Evolutionary conservation across 2,329 filamentous ascomycete species (phyloP).

Genomic region (Seiridium unicorne): DNA sequence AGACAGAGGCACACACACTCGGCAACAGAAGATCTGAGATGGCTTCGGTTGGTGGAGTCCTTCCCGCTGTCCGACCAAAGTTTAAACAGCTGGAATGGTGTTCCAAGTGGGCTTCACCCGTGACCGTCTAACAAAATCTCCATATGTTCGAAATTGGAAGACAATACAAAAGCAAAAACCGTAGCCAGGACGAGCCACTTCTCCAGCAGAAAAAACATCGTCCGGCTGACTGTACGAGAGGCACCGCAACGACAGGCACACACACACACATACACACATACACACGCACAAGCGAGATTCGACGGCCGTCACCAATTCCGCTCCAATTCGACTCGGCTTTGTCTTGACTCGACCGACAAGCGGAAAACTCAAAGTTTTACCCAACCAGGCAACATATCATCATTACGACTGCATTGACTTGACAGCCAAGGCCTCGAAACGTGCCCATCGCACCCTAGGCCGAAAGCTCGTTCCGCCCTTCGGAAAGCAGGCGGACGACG

Average conservation of each 20-base stretch:
- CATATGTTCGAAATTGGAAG: neutral
- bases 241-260: neutral
- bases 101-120: conserved; percentile 5
- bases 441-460: neutral
- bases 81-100: neutral
- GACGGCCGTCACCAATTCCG: too few species aligned
- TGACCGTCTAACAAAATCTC: neutral
- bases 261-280: too few species aligned
- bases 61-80: conserved; percentile 1
- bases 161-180: neutral
- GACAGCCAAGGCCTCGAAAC: neutral
- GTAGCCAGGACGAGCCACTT: neutral
- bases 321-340: too few species aligned
- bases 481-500: neutral
- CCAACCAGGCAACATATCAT: too few species aligned
- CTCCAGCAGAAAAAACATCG: neutral
- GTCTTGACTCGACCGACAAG: too few species aligned
- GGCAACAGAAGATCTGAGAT: neutral
- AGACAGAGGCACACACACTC: neutral
- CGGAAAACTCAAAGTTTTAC: too few species aligned
- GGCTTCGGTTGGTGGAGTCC: conserved; percentile 8
- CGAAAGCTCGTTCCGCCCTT: neutral
- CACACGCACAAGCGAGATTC: too few species aligned
- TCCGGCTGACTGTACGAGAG: neutral
- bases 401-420: too few species aligned